Conservation (phyloP, 495 filamentous ascomycete genomes). For the Aspergillus olivimuriae region DNA sequence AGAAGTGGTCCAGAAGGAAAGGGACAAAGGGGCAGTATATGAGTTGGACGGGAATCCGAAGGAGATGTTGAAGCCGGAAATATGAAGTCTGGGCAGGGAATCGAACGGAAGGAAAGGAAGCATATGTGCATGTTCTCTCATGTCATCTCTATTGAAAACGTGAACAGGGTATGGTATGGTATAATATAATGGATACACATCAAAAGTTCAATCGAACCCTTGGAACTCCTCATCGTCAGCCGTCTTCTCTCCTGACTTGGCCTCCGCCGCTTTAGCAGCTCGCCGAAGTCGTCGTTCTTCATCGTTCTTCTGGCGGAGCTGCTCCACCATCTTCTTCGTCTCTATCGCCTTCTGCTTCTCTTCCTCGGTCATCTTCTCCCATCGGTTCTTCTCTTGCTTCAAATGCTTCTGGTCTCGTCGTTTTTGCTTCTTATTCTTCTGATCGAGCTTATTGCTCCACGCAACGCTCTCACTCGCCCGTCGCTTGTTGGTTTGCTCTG, state of each 20-base stretch:
- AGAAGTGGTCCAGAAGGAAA: too few species aligned
- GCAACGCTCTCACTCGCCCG: conserved; percentile 53
- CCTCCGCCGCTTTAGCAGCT: conserved; percentile 17
- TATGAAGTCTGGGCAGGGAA: too few species aligned
- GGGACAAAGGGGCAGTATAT: too few species aligned
- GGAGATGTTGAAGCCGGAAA: too few species aligned
- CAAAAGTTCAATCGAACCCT: conserved; percentile 41
- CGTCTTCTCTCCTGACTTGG: conserved; percentile 6
- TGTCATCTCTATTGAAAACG: too few species aligned
- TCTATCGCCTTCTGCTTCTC: conserved; percentile 64
- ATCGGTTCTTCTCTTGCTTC: conserved; percentile 61
- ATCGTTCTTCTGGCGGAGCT: conserved; percentile 58
- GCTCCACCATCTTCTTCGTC: conserved; percentile 65
- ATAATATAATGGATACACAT: too few species aligned
- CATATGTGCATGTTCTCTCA: too few species aligned
- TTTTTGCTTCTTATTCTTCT: conserved; percentile 55
- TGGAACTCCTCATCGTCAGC: conserved; percentile 35
- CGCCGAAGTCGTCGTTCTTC: conserved; percentile 18
- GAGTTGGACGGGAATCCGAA: too few species aligned
- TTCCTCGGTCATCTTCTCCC: conserved; percentile 64
- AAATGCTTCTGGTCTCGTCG: conserved; percentile 69
- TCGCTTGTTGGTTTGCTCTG: conserved; percentile 26
- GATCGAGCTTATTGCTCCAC: conserved; percentile 79
- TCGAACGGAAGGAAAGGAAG: too few species aligned
- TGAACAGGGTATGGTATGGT: too few species aligned